Evolutionary conservation across 1,284 basidiomycete species (phyloP), one percentile per base, ranked within the genome.

Genomic region (Pulveroboletus sp.): DNA sequence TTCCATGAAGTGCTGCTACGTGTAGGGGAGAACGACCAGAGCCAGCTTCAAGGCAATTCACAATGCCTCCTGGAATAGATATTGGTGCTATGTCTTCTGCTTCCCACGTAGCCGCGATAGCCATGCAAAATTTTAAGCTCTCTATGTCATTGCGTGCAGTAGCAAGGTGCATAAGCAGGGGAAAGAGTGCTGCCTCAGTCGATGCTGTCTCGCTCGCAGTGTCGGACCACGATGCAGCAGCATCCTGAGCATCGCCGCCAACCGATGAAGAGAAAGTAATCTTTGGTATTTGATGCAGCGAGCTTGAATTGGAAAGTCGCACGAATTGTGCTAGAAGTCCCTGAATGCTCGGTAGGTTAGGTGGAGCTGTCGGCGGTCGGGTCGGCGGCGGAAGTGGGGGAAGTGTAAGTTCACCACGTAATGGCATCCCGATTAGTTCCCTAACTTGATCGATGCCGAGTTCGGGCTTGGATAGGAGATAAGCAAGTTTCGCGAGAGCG

Each of bases 331-430:
- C 77, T 22, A 93, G 77, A 40, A 91, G 74, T 8, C 79, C 78
- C 57, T 86, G 81, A 55, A 92, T 81, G 57, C 77, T 81, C 43
- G 87, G 83, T 20, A 84, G 71, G 61, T 82, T 82, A 53, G 79
- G 74, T 17, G 81, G 78, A 49, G 81, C 72, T 20, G 74, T 74
- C 29, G 71, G 76, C n/a, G 72, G 77, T 45, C 75, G 75, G 53
- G 63, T 73, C n/a, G 75, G 77, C 10, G 72, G 74, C 51, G 77
- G 64, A 65, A 65, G 67, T 22, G 73, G 61, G 14, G 82, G 72
- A 36, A 78, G 75, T 0, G 91, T 94, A 28, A 97, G 83, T 72
- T 97, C 95, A 28, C 95, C 94, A 7, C 95, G 89, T 14, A 97
- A 78, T 8, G 94, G 88, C 43, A 81, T 83, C 11, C 84, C 79